phyloP scores from a whole-genome alignment of 2,329 filamentous ascomycete genomes.

The Sporothrix brunneoviolacea region DNA sequence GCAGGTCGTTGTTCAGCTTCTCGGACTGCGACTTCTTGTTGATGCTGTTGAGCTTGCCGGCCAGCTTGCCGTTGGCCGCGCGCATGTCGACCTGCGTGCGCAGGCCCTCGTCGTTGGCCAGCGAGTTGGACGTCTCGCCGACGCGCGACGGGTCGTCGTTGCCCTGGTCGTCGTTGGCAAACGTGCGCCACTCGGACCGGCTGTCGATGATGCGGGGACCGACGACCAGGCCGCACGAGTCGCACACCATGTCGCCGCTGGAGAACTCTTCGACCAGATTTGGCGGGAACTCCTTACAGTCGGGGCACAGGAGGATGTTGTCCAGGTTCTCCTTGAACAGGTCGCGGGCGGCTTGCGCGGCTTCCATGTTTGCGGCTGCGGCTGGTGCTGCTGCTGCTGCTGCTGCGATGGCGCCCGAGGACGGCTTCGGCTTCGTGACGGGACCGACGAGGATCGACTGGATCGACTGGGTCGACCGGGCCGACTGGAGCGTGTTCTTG shows the following conservation, averaged over 20 bases:
- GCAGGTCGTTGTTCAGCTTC: constrained; percentile 39
- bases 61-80: constrained; percentile 20
- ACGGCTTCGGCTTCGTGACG: not conserved
- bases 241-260: constrained; percentile 86
- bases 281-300: constrained; percentile 88
- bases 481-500: constrained; percentile 10
- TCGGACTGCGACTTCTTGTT: constrained; percentile 24
- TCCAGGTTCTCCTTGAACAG: constrained; percentile 74
- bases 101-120: constrained; percentile 33
- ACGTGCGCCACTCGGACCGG: constrained; percentile 96
- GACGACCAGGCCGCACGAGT: constrained; percentile 83
- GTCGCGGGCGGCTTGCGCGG: constrained; percentile 23
- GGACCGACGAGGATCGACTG: constrained; percentile 1
- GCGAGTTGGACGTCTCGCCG: constrained; percentile 83
- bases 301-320: constrained; percentile 75
- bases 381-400: not conserved
- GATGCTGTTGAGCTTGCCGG: constrained; percentile 22
- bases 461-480: not conserved
- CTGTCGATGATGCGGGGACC: constrained; percentile 90
- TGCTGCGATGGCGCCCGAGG: not conserved
- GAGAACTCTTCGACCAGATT: constrained; percentile 91
- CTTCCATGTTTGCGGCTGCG: constrained; percentile 9
- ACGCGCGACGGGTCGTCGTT: constrained; percentile 97
- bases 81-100: constrained; percentile 23
- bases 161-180: constrained; percentile 95